These are phyloP conservation scores for Brachypodium distachyon DNA, from an alignment of 202 grass and related monocot genomes.

Conservation along the genomic window DNA sequence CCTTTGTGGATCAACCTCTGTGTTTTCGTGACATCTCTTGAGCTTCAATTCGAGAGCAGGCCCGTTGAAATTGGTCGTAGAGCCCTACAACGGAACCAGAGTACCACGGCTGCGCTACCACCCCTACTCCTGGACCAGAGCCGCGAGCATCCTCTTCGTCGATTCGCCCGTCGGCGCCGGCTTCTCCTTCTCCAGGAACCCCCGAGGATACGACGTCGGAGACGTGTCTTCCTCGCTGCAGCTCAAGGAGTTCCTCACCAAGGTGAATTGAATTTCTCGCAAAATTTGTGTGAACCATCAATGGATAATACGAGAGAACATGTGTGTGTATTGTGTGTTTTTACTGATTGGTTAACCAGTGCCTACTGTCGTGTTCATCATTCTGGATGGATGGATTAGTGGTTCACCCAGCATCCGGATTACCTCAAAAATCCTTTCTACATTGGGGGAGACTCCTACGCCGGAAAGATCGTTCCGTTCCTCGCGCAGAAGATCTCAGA, in stretches of 20 bases:
- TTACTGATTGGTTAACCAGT: too few species aligned
- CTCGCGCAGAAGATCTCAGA: slow-evolving; percentile 8
- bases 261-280: not conserved
- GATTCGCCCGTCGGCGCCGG: too few species aligned
- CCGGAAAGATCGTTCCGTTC: slow-evolving; percentile 18
- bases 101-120: not conserved
- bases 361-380: too few species aligned
- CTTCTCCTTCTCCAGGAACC: too few species aligned
- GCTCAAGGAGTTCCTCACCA: not conserved
- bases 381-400: too few species aligned
- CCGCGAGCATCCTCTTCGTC: not conserved
- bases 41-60: not conserved
- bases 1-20: not conserved
- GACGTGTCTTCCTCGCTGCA: not conserved
- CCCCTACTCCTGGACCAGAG: slow-evolving; percentile 1
- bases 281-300: too few species aligned
- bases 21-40: too few species aligned
- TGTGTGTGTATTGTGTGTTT: too few species aligned
- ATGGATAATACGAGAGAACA: too few species aligned
- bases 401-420: not conserved
- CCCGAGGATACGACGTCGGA: not conserved
- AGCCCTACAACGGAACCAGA: not conserved
- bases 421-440: not conserved
- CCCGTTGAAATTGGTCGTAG: not conserved
- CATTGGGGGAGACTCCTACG: not conserved